These are phyloP conservation scores for Pseudomassariella vexata DNA, from an alignment of 2,329 filamentous ascomycete genomes.

Conservation along the genomic window DNA sequence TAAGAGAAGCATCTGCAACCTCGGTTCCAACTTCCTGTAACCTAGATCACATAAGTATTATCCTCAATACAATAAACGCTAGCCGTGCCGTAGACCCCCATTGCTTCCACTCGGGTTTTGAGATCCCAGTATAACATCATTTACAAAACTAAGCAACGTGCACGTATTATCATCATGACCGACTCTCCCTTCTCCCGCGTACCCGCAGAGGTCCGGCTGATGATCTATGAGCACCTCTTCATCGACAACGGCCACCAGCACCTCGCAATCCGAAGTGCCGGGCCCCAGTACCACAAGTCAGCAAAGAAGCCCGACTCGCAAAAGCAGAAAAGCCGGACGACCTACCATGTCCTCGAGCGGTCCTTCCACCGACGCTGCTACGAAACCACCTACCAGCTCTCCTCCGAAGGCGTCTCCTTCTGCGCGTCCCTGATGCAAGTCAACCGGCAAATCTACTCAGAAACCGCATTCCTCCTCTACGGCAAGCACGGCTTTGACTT, in stretches of 20 bases:
- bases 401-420: slow-evolving; percentile 31
- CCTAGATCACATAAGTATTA: no score
- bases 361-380: slow-evolving; percentile 33
- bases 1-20: no score
- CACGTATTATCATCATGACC: no score
- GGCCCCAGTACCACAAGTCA: no score
- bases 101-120: no score
- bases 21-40: no score
- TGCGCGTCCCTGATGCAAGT: slow-evolving; percentile 40
- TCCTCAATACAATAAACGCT: no score
- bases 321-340: slow-evolving; percentile 20
- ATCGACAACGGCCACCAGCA: slow-evolving; percentile 30
- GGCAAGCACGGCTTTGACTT: slow-evolving; percentile 53
- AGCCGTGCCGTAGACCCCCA: no score
- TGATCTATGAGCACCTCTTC: slow-evolving; percentile 39
- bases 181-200: slow-evolving; percentile 24
- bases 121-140: no score
- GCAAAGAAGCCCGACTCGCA: slow-evolving; percentile 16
- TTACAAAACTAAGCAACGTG: background rate
- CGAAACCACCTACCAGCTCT: slow-evolving; percentile 50
- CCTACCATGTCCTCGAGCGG: slow-evolving; percentile 35
- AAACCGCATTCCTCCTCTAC: slow-evolving; percentile 53
- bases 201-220: slow-evolving; percentile 35
- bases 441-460: slow-evolving; percentile 43
- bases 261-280: slow-evolving; percentile 33